phyloP scores from a whole-genome alignment of 345 rosid species.

The Cardamine occulta region DNA sequence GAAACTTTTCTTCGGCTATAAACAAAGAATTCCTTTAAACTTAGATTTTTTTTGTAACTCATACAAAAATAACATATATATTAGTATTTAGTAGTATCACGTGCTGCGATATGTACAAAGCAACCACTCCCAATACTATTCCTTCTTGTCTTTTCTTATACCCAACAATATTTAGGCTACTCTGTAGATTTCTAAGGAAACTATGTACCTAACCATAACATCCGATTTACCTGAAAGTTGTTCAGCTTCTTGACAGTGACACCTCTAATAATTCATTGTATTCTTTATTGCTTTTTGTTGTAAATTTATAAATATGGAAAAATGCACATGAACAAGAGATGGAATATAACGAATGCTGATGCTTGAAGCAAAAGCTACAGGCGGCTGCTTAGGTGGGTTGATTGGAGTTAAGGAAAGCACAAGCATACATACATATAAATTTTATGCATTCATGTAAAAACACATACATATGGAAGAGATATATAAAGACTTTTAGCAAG shows the following conservation, averaged over 20 bases:
- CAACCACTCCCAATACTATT: constrained; percentile 30
- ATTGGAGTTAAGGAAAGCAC: constrained; percentile 22
- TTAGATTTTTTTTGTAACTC: neutral
- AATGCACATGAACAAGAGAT: constrained; percentile 16
- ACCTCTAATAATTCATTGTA: neutral
- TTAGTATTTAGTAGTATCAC: constrained; percentile 11
- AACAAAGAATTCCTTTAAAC: constrained; percentile 38
- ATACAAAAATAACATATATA: neutral
- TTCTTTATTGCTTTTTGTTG: neutral
- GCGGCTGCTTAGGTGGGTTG: constrained; percentile 19
- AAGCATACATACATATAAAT: neutral
- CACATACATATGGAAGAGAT: constrained; percentile 2
- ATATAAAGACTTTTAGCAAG: constrained; percentile 2
- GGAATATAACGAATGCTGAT: constrained; percentile 28
- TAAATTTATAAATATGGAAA: constrained; percentile 1
- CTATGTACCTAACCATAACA: constrained; percentile 30
- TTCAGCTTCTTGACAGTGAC: constrained; percentile 28
- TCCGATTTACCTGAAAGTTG: constrained; percentile 27
- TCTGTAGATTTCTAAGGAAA: constrained; percentile 31
- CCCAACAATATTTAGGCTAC: constrained; percentile 28
- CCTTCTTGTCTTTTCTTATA: constrained; percentile 16
- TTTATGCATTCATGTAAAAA: neutral
- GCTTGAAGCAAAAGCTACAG: constrained; percentile 35
- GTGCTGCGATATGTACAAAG: constrained; percentile 13
- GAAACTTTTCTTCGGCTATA: constrained; percentile 38